Evolutionary conservation across 345 rosid species (phyloP).

Genomic region (Citrus hindsii): DNA sequence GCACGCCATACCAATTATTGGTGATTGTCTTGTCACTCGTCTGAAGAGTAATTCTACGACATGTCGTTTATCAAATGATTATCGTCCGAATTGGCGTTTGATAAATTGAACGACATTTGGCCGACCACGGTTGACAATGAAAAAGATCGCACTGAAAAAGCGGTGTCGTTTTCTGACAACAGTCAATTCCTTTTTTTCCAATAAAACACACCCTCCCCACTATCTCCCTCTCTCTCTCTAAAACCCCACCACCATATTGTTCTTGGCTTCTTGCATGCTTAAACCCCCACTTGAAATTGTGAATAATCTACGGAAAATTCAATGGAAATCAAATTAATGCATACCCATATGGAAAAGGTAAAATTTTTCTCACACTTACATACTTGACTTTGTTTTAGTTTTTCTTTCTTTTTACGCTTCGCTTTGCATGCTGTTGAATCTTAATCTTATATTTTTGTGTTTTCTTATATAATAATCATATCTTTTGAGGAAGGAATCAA

Average conservation of each 20-base stretch:
- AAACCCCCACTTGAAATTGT: not conserved
- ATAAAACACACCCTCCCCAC: not conserved
- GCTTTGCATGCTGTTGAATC: slow-evolving; percentile 1
- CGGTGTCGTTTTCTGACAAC: not conserved
- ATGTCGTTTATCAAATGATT: not conserved
- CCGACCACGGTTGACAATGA: not conserved
- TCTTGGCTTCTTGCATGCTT: not conserved
- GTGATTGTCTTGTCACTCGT: not conserved
- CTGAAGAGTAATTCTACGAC: not conserved
- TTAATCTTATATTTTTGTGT: not conserved
- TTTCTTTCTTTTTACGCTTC: not conserved
- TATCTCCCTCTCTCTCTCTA: not conserved
- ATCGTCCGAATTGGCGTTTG: not conserved
- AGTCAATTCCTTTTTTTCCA: not conserved
- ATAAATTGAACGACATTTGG: not conserved
- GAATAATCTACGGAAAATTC: not conserved
- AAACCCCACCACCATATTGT: not conserved
- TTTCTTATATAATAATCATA: not conserved
- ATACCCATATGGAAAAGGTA: slow-evolving; percentile 2
- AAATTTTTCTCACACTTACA: not conserved
- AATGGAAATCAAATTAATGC: not conserved
- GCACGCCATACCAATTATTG: not conserved
- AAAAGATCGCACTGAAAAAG: not conserved
- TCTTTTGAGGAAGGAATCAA: not conserved
- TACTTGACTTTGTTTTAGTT: not conserved